Base-by-base conservation (phyloP, 495 filamentous ascomycete genomes). In the Xylaria bambusicola region DNA sequence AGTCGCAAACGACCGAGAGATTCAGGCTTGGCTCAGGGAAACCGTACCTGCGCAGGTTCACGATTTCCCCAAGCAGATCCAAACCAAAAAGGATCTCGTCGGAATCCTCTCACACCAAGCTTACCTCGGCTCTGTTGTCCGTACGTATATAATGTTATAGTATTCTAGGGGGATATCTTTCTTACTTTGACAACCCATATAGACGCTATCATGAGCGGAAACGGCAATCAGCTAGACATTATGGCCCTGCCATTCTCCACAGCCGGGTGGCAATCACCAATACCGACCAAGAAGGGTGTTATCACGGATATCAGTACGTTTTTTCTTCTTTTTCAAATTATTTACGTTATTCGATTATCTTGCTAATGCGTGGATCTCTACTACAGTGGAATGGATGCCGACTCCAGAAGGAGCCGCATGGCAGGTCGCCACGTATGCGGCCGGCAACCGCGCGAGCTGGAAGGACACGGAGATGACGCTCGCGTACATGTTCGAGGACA, bases 161-260 rank as follows among this genome's bases (percentile, higher is more conserved):
- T n/a, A n/a, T n/a, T n/a, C n/a, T n/a, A n/a, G n/a, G n/a, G n/a
- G n/a, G n/a, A n/a, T n/a, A n/a, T n/a, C n/a, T n/a, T n/a, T n/a
- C n/a, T 55, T 10, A 55, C 26, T 33, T 20, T 29, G 1, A 21
- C 21, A 18, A 44, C 31, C 33, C 20, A 4, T 21, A 6, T n/a
- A 55, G 52, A 77, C 52, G 67, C 74, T 38, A 60, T 62, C 21
- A 64, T 77, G 31, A 75, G 75, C 58, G 71, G 63, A 17, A 65
- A 63, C 48, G 66, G 63, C 12, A 66, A 63, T 17, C 42, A 62
- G 18, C 52, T 56, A 9, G 42, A 63, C 33, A 58, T 64, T 5
- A 64, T 65, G 35, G 58, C 61, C 10, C 65, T 75, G 5, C 73
- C 74, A 0, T 71, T 77, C 61, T 66, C 70, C 52, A 64, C 69